Evolutionary conservation across 371 early-diverging fungal genomes (phyloP), one percentile per base, ranked within the genome.

Genomic region (Mortierella sp.): DNA sequence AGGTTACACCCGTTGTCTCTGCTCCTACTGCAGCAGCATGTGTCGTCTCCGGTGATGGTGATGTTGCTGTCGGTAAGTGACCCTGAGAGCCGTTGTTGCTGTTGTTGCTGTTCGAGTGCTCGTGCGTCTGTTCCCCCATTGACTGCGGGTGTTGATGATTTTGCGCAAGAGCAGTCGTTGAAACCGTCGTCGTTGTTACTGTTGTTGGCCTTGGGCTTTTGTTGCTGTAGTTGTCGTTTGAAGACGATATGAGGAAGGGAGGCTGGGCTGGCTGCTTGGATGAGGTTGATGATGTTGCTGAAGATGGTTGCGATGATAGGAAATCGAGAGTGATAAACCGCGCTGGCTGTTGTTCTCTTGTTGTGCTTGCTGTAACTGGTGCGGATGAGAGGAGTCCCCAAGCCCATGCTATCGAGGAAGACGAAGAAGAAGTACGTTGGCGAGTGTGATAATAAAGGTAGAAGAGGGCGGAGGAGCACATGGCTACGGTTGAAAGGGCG

Each of bases 381-480:
- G 56, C 11, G 24, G 51, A 10, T 6, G 35, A 38, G 24, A 56
- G 21, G 38, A 6, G 24, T 12, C 60, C 32, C 60, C 60, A 60
- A 11, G 32, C 16, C 60, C 60, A 60, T 12, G 60, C 60, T 32
- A 18, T 60, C 32, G 60, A 16, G 4, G 32, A 32, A 32, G 32
- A 32, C 14, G 60, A 60, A 32, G 60, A 60, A 27, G 56, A 32
- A 29, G 29, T 71, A 29, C 48, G 46, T 49, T 49, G 71, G 46
- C 71, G 46, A 29, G 32, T 60, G 60, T 60, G 60, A 32, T 32
- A 60, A 14, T 60, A 71, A 49, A 77, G 21, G 63, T 60, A 77
- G n/a, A 71, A 27, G 58, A 77, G 51, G 71, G 44, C 71, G 29
- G 71, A 75, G 58, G 72, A 65, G 72, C 51, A 74, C 54, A 77